Evolutionary conservation across 352 stramenopile species (phyloP), one percentile per base, ranked within the genome.

Genomic region (Elongisporangium anandrum): DNA sequence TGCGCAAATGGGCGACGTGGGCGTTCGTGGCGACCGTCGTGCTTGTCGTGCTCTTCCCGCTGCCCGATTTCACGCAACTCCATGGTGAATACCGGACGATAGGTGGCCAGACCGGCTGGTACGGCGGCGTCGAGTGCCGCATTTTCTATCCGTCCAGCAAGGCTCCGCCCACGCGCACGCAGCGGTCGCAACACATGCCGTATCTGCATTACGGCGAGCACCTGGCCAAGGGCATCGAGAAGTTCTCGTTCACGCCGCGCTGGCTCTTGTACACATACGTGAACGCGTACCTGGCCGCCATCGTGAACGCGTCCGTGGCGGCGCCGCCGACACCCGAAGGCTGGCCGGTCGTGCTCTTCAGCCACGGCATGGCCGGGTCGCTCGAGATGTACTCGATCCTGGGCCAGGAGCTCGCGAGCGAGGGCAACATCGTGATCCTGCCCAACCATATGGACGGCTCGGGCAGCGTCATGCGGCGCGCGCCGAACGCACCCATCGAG

Each of bases 381-480:
- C 59, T 90, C 15, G 80, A 88, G 61, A 56, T 90, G 24, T 90
- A 90, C 60, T 77, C 80, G 56, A 68, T 65, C 53, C 57, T 88
- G 50, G 79, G 79, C 53, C 75, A 90, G 65, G 57, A 85, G 56
- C 72, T 90, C n/a, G 77, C 80, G n/a, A 90, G 80, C 57, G 64
- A 76, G 16, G 80, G 80, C 50, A 55, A 75, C 54, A 61, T 90
- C 13, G 76, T 90, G 10, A 70, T 90, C 20, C 68, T 83, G 48
- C 55, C 72, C 51, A 88, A 81, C 63, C 80, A 90, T 58, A 76
- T 68, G 56, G 80, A 90, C 56, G 80, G 80, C n/a, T 90, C 80
- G 4, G 78, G 74, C 15, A 79, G 72, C 23, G 81, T 90, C 64
- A 77, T 69, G 52, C 29, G 29, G 1, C 29, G 29, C 4, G 71